Evolutionary conservation across 2,329 filamentous ascomycete genomes (phyloP).

Genomic region (Ophiocordyceps australis): DNA sequence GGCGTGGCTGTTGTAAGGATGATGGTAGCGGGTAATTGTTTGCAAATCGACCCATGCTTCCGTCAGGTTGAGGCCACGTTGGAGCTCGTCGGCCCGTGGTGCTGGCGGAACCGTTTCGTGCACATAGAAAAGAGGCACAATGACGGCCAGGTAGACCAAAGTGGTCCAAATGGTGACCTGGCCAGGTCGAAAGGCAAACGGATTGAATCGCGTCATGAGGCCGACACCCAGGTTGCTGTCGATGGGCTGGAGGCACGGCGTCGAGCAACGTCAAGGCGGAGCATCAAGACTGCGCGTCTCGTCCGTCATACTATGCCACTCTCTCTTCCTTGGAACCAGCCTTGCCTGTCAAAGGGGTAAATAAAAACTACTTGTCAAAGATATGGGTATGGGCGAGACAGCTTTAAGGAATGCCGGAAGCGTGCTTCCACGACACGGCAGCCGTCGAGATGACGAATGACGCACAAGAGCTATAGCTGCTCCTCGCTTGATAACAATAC

Average conservation of each 20-base stretch:
- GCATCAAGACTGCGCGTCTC: too few species aligned
- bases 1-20: slow-evolving; percentile 72
- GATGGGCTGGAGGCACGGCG: not conserved
- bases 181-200: slow-evolving; percentile 60
- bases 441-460: too few species aligned
- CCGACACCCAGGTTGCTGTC: too few species aligned
- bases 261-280: not conserved
- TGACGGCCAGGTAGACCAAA: slow-evolving; percentile 57
- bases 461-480: too few species aligned
- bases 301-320: too few species aligned
- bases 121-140: slow-evolving; percentile 53
- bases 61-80: slow-evolving; percentile 53
- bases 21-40: slow-evolving; percentile 53
- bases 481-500: too few species aligned
- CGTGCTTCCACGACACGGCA: too few species aligned
- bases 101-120: slow-evolving; percentile 59
- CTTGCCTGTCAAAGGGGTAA: too few species aligned
- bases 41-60: slow-evolving; percentile 79
- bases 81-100: slow-evolving; percentile 29
- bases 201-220: slow-evolving; percentile 22
- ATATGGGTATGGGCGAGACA: too few species aligned
- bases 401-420: too few species aligned
- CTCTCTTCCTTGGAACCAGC: too few species aligned
- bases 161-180: slow-evolving; percentile 70
- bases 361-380: too few species aligned